phyloP scores from a whole-genome alignment of 1,284 basidiomycete species.

The Inonotus obliquus region DNA sequence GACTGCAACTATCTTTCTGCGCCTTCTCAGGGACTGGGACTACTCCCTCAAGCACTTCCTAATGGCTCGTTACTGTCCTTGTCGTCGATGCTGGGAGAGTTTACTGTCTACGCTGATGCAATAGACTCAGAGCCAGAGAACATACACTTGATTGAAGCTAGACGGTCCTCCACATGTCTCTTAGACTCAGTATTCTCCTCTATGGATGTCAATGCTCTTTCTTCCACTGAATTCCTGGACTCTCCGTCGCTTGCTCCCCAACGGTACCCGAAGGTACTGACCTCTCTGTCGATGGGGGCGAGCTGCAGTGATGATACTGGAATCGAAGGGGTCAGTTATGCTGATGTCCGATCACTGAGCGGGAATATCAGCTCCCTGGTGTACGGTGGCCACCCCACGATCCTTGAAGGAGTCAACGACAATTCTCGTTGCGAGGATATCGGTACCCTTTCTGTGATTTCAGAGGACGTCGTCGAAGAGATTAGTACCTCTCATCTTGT shows the following conservation, averaged over 20 bases:
- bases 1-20: background rate
- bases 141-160: background rate
- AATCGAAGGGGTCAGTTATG: background rate
- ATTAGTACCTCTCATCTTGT: constrained; percentile 7
- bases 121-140: constrained; percentile 4
- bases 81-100: constrained; percentile 12
- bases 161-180: constrained; percentile 10
- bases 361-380: background rate
- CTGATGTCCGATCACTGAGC: background rate
- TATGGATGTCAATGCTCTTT: constrained; percentile 2
- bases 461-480: constrained; percentile 5
- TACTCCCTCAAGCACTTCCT: background rate
- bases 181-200: constrained; percentile 8
- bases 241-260: background rate
- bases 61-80: background rate
- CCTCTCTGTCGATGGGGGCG: background rate
- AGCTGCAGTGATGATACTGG: background rate
- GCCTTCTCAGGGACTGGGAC: background rate
- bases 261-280: background rate
- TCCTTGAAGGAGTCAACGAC: background rate
- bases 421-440: background rate
- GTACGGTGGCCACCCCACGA: background rate
- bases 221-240: background rate
- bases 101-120: constrained; percentile 14
- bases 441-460: background rate